A percentile compares a stretch with the other conserved stretches of the same genome.
Conservation (phyloP, 495 filamentous ascomycete species). For the Penicillium robsamsonii region DNA sequence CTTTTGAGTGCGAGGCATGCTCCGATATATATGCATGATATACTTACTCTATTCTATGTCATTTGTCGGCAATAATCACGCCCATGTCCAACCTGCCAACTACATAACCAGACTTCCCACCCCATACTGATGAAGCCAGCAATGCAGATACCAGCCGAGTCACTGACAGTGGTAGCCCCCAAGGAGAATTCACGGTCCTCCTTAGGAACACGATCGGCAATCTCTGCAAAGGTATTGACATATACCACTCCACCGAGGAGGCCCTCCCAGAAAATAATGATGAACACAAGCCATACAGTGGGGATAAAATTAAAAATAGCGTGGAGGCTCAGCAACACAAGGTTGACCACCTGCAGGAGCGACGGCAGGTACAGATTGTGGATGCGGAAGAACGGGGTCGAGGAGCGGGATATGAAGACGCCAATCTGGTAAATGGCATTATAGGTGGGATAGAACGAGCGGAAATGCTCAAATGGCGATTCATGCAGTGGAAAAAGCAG, state of each 20-base stretch:
- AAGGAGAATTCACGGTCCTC: conserved; percentile 88
- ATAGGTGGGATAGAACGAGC: conserved; percentile 92
- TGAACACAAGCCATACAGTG: conserved; percentile 76
- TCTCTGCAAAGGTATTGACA: conserved; percentile 92
- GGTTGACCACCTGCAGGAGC: conserved; percentile 78
- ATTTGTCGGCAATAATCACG: conserved; percentile 67
- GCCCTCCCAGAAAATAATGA: conserved; percentile 92
- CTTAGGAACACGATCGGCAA: conserved; percentile 71
- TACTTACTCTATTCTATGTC: conserved; percentile 3
- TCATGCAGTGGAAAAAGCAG: conserved; percentile 76
- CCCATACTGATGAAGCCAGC: conserved; percentile 82
- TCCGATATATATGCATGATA: neutral
- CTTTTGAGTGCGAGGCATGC: too few relatives aligned
- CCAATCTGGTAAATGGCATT: conserved; percentile 89
- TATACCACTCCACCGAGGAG: conserved; percentile 88
- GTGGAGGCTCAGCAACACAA: conserved; percentile 70
- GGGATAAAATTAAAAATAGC: conserved; percentile 77
- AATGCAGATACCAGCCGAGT: conserved; percentile 86
- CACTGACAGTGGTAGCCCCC: conserved; percentile 85
- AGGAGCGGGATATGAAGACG: conserved; percentile 91
- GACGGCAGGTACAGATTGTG: conserved; percentile 78
- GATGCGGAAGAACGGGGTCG: conserved; percentile 79
- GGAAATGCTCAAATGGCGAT: conserved; percentile 75
- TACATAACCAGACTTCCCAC: conserved; percentile 80
- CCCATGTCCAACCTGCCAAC: conserved; percentile 74